A percentile compares a stretch with the other conserved stretches of the same genome.
Evolutionary conservation across 192 early-diverging fungal species (phyloP).

Genomic region (Lobulomyces angularis): DNA sequence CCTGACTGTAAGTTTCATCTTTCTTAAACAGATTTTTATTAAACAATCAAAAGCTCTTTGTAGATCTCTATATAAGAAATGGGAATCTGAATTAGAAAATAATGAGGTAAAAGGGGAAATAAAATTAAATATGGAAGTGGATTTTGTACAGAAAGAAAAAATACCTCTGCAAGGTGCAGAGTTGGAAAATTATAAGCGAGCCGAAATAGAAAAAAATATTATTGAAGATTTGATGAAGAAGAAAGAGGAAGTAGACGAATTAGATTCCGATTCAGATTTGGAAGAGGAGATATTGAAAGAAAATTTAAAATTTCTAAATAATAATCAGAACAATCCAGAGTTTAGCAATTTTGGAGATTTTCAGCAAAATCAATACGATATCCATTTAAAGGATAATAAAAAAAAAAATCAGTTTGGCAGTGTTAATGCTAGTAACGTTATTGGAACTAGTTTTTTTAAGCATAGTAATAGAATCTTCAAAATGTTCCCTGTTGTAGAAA

Average conservation of each 20-base stretch:
- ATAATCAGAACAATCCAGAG: slow-evolving; percentile 16
- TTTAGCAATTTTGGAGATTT: slow-evolving; percentile 33
- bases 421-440: too few relatives aligned
- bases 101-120: not conserved
- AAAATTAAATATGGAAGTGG: slow-evolving; percentile 14
- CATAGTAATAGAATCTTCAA: slow-evolving; percentile 61
- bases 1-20: slow-evolving; percentile 58
- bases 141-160: slow-evolving; percentile 27
- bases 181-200: slow-evolving; percentile 52
- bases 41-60: too few relatives aligned
- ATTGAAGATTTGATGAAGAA: slow-evolving; percentile 49
- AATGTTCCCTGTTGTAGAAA: slow-evolving; percentile 79
- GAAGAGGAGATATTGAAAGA: slow-evolving; percentile 39
- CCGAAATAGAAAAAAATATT: slow-evolving; percentile 51
- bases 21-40: too few relatives aligned
- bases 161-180: slow-evolving; percentile 81
- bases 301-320: slow-evolving; percentile 28
- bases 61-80: too few relatives aligned
- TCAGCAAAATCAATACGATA: slow-evolving; percentile 54
- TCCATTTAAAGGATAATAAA: slow-evolving; percentile 69
- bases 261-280: slow-evolving; percentile 54
- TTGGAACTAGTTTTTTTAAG: slow-evolving; percentile 64
- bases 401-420: too few relatives aligned
- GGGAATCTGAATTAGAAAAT: slow-evolving; percentile 6
- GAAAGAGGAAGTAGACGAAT: slow-evolving; percentile 51